These are phyloP conservation scores for Phycomyces nitens DNA, from an alignment of 192 early-diverging fungal species.

Conservation along the genomic window DNA sequence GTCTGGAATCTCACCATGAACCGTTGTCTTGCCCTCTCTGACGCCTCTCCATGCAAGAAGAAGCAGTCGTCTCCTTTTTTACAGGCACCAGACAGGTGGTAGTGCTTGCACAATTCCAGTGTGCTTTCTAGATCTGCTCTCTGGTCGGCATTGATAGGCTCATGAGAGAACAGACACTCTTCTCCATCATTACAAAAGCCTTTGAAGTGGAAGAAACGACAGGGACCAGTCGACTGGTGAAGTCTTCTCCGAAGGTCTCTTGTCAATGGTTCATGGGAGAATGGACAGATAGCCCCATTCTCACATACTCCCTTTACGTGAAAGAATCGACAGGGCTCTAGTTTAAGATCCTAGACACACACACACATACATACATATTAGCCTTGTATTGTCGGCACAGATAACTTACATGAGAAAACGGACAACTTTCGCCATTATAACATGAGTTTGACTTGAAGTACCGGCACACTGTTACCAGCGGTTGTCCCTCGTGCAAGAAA, in stretches of 20 bases:
- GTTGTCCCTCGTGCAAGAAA: slow-evolving; percentile 11
- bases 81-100: slow-evolving; percentile 19
- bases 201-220: slow-evolving; percentile 37
- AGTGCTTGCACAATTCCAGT: slow-evolving; percentile 17
- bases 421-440: slow-evolving; percentile 14
- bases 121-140: slow-evolving; percentile 8
- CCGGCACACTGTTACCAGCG: slow-evolving; percentile 6
- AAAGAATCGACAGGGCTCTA: slow-evolving; percentile 33
- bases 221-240: slow-evolving; percentile 18
- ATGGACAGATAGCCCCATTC: slow-evolving; percentile 19
- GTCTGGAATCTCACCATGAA: neutral
- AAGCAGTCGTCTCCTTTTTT: slow-evolving; percentile 26
- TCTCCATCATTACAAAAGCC: slow-evolving; percentile 37
- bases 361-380: too few relatives aligned
- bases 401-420: slow-evolving; percentile 27
- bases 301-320: slow-evolving; percentile 27
- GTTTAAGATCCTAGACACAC: slow-evolving; percentile 27
- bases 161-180: slow-evolving; percentile 32
- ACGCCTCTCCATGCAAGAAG: slow-evolving; percentile 1
- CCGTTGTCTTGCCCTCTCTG: neutral
- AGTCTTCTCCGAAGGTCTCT: neutral
- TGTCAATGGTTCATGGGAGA: slow-evolving; percentile 24
- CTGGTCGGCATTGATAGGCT: slow-evolving; percentile 7
- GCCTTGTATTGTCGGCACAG: too few relatives aligned
- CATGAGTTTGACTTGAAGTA: slow-evolving; percentile 26